phyloP scores from a whole-genome alignment of 805 yeast species.

The Ogataea minuta region DNA sequence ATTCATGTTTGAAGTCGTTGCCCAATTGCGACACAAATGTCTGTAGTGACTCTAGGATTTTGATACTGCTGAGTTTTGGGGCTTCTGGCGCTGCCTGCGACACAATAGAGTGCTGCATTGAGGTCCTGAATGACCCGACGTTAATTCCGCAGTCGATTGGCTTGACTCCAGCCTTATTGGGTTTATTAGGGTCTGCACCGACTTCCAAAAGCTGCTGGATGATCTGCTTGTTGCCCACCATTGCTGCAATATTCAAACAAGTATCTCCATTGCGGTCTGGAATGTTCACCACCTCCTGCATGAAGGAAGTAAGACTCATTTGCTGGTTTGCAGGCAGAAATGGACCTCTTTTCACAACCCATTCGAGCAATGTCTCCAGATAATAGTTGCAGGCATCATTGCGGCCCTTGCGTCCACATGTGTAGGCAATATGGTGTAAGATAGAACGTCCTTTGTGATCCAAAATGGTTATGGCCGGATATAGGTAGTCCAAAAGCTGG shows the following conservation, averaged over 20 bases:
- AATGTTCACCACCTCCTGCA: slow-evolving; percentile 75
- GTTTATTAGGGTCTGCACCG: slow-evolving; percentile 79
- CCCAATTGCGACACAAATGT: slow-evolving; percentile 51
- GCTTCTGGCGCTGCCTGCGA: slow-evolving; percentile 3
- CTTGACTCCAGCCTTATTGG: slow-evolving; percentile 82
- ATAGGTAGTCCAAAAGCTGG: slow-evolving; percentile 64
- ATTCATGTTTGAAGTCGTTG: slow-evolving; percentile 56
- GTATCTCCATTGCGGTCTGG: slow-evolving; percentile 94
- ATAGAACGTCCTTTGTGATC: slow-evolving; percentile 78
- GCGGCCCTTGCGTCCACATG: slow-evolving; percentile 75
- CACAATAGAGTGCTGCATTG: slow-evolving; percentile 1
- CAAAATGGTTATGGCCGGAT: slow-evolving; percentile 65
- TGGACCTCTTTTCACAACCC: slow-evolving; percentile 64
- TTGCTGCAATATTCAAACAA: slow-evolving; percentile 87
- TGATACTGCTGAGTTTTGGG: slow-evolving; percentile 31
- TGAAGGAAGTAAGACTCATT: slow-evolving; percentile 53
- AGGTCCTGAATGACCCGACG: slow-evolving; percentile 26
- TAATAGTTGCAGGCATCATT: slow-evolving; percentile 72
- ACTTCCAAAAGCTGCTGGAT: slow-evolving; percentile 79
- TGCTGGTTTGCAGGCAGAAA: slow-evolving; percentile 42
- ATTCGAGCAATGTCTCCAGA: slow-evolving; percentile 67
- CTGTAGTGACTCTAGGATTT: slow-evolving; percentile 50
- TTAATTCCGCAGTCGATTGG: slow-evolving; percentile 84
- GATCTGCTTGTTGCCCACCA: slow-evolving; percentile 77
- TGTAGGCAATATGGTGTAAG: slow-evolving; percentile 80